Conservation (phyloP, 2,329 filamentous ascomycete genomes). For the Aspergillus amoenus region DNA sequence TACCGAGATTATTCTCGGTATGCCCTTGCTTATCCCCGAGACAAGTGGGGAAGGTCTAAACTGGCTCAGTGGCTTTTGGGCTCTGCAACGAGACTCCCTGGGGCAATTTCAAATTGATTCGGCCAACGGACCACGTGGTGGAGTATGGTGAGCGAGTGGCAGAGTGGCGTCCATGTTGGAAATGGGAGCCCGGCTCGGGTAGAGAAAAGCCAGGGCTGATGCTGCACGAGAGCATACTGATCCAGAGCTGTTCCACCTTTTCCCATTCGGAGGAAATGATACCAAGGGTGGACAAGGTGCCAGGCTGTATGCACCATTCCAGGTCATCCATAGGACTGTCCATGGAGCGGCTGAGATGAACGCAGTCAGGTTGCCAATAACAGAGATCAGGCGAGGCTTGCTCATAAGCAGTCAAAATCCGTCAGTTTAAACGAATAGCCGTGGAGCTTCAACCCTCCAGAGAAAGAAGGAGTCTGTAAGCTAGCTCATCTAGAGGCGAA, state of each 20-base stretch:
- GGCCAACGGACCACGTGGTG: constrained; percentile 2
- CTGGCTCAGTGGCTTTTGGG: not conserved
- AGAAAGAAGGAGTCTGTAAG: not conserved
- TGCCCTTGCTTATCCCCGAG: constrained; percentile 10
- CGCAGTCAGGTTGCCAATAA: not conserved
- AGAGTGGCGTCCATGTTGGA: not conserved
- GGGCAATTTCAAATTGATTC: not conserved
- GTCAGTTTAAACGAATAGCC: not conserved
- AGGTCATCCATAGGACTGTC: not conserved
- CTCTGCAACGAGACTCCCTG: not conserved
- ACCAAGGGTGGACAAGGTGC: not conserved
- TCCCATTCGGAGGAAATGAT: not conserved
- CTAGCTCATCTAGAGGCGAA: not conserved
- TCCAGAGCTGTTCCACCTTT: not conserved
- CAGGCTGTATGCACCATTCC: constrained; percentile 1
- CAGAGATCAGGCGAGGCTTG: not conserved
- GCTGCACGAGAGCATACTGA: not conserved
- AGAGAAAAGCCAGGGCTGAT: not conserved
- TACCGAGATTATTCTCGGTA: not conserved
- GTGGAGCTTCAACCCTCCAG: not conserved
- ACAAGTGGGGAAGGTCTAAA: not conserved
- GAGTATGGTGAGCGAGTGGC: not conserved
- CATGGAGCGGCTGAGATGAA: constrained; percentile 1
- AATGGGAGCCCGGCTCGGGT: not conserved
- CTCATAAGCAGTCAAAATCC: not conserved